Evolutionary conservation across 345 rosid species (phyloP).

Genomic region (Combretum micranthum): DNA sequence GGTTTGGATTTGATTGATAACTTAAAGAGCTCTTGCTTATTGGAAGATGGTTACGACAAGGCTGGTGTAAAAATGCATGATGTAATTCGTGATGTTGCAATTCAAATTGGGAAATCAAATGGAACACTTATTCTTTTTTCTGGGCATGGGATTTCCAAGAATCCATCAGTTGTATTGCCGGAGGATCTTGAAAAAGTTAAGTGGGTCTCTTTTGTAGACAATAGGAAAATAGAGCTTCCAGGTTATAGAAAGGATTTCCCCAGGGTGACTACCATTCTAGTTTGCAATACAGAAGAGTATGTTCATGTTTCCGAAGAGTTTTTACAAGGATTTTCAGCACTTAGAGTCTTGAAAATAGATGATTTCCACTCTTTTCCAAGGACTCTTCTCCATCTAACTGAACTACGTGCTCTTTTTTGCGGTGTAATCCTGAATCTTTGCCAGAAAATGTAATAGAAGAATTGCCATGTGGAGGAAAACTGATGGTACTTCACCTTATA

Average conservation of each 20-base stretch:
- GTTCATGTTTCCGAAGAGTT: slow-evolving; percentile 16
- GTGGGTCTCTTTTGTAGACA: slow-evolving; percentile 39
- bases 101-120: slow-evolving; percentile 27
- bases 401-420: slow-evolving; percentile 30
- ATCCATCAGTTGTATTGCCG: slow-evolving; percentile 14
- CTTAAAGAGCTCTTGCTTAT: slow-evolving; percentile 35
- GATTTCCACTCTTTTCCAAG: slow-evolving; percentile 26
- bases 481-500: slow-evolving; percentile 34
- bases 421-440: slow-evolving; percentile 15
- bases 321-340: slow-evolving; percentile 22
- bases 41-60: slow-evolving; percentile 27
- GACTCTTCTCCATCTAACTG: slow-evolving; percentile 19
- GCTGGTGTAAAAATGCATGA: slow-evolving; percentile 40
- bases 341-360: slow-evolving; percentile 28
- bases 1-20: slow-evolving; percentile 33
- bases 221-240: slow-evolving; percentile 17
- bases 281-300: slow-evolving; percentile 28
- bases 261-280: slow-evolving; percentile 19
- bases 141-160: slow-evolving; percentile 19
- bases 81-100: slow-evolving; percentile 38
- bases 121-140: slow-evolving; percentile 24
- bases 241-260: slow-evolving; percentile 12
- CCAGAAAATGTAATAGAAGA: slow-evolving; percentile 6
- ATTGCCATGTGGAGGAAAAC: slow-evolving; percentile 23
- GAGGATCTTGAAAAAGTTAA: slow-evolving; percentile 11